Evolutionary conservation across 768 basidiomycete genomes (phyloP).

Genomic region (Piloderma croceum): DNA sequence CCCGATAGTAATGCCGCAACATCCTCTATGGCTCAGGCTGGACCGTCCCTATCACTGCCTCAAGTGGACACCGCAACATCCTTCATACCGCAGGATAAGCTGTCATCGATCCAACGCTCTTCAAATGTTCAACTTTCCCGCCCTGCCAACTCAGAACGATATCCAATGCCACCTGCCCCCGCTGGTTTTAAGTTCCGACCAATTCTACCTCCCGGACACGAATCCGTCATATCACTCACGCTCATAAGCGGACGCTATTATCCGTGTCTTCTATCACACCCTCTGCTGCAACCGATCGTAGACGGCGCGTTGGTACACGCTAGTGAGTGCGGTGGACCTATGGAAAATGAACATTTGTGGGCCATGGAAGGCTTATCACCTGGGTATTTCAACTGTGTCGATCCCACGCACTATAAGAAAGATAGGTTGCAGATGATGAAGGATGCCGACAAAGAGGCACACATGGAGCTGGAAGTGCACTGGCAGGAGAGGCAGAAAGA

Average conservation of each 20-base stretch:
- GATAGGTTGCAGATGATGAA: constrained; percentile 52
- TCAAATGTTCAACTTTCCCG: constrained; percentile 31
- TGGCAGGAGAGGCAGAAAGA: no score
- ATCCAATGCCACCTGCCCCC: constrained; percentile 58
- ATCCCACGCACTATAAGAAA: constrained; percentile 55
- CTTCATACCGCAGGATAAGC: constrained; percentile 9
- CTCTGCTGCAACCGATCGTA: constrained; percentile 43
- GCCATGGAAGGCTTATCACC: constrained; percentile 66
- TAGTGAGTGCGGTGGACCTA: constrained; percentile 31
- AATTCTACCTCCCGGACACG: constrained; percentile 55
- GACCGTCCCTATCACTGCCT: neutral
- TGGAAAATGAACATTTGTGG: constrained; percentile 51
- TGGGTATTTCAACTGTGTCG: constrained; percentile 64
- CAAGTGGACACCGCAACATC: neutral
- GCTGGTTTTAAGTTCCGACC: constrained; percentile 64
- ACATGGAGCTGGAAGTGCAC: constrained; percentile 36
- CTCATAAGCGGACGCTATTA: constrained; percentile 80
- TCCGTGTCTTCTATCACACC: constrained; percentile 62
- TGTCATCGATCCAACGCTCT: no score
- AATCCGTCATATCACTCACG: constrained; percentile 62
- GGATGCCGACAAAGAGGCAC: constrained; percentile 52
- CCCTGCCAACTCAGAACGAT: constrained; percentile 27
- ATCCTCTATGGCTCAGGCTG: neutral
- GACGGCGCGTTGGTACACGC: constrained; percentile 32
- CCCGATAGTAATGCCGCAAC: constrained; percentile 18